These are phyloP conservation scores for Solanum verrucosum DNA, from an alignment of 257 asterid species.

Conservation along the genomic window DNA sequence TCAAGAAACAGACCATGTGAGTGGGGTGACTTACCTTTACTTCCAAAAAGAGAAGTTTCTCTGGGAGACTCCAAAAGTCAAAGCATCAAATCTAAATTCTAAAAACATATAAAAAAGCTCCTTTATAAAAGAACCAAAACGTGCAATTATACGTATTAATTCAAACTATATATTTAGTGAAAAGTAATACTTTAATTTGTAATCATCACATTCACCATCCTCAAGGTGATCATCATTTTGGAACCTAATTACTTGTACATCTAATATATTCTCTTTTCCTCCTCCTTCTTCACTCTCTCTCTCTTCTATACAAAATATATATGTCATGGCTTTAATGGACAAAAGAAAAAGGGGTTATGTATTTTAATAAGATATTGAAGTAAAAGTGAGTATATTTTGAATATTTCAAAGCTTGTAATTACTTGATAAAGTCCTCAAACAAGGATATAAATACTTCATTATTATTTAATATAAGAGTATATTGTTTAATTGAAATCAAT, in stretches of 20 bases:
- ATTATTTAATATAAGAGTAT: not conserved
- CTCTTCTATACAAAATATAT: not conserved
- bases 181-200: not conserved
- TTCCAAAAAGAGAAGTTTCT: conserved; percentile 83
- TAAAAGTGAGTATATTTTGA: not conserved
- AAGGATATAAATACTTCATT: not conserved
- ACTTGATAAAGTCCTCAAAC: not conserved
- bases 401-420: not conserved
- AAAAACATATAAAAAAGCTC: conserved; percentile 37
- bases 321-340: not conserved
- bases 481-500: too few species aligned
- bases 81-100: conserved; percentile 51
- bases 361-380: not conserved
- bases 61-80: conserved; percentile 60
- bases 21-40: conserved; percentile 72
- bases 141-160: conserved; percentile 46
- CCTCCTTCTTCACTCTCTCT: not conserved
- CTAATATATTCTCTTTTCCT: not conserved
- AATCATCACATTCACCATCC: not conserved
- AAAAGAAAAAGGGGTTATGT: not conserved
- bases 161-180: not conserved
- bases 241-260: not conserved
- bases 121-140: conserved; percentile 52
- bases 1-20: conserved; percentile 70
- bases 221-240: not conserved